Evolutionary conservation across 768 basidiomycete genomes (phyloP), one percentile per base, ranked within the genome.

Genomic region (Pulveroboletus sp.): DNA sequence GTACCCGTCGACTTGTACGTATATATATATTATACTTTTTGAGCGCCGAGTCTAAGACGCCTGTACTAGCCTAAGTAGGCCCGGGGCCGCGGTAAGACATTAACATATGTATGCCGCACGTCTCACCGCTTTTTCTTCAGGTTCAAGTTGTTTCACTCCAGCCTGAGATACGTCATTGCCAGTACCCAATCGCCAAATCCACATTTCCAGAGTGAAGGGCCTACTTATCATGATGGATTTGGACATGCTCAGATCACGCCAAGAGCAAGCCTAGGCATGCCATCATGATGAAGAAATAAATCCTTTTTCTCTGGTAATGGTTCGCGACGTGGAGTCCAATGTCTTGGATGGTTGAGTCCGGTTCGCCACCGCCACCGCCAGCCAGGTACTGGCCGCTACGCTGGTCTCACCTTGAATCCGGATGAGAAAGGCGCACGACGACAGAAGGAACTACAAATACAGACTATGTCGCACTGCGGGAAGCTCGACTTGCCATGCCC

Each of bases 391-490:
- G n/a, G n/a, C n/a, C n/a, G n/a, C n/a, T n/a, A 34, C 37, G 19
- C 42, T 41, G 34, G 61, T 62, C 37, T 62, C 60, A 62, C 54
- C 11, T 53, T 36, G 52, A n/a, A 45, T 39, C 36, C 29, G 24
- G 38, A 36, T 44, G 48, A 36, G 43, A 36, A 46, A 22, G 47
- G 23, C 22, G 16, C 35, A 36, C 16, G 34, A n/a, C 19, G 17
- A 22, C 49, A 17, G 2, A 14, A 53, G 32, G 35, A 27, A 16
- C 35, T 61, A 61, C 47, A 59, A 62, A 61, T 51, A 38, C 51
- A 32, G 23, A n/a, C n/a, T 42, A 42, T 36, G 43, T 6, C 20
- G n/a, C 30, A 2, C n/a, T 14, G 20, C 20, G 22, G 16, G 42
- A 31, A 29, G 30, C 17, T 30, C 32, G 40, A 32, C 9, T 26